A percentile compares a stretch with the other conserved stretches of the same genome.
Evolutionary conservation across 352 stramenopile genomes (phyloP).

Genomic region (Phytophthora constricta): DNA sequence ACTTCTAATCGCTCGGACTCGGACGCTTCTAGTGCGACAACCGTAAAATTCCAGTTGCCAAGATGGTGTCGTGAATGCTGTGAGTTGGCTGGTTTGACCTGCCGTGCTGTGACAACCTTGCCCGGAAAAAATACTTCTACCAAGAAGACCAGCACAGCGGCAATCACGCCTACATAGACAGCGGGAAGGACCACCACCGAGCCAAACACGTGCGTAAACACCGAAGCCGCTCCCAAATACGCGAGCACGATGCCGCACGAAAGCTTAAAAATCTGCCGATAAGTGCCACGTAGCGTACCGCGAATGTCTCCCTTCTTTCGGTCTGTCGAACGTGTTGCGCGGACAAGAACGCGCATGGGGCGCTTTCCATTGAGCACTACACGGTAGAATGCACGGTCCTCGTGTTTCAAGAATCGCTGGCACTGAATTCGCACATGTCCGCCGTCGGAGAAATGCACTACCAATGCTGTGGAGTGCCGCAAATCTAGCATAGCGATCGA

Average conservation of each 20-base stretch:
- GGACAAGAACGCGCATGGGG: constrained; percentile 62
- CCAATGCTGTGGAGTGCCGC: constrained; percentile 52
- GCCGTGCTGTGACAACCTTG: constrained; percentile 49
- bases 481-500: constrained; percentile 53
- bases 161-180: constrained; percentile 52
- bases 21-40: constrained; percentile 66
- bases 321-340: constrained; percentile 30
- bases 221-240: constrained; percentile 54
- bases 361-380: constrained; percentile 60
- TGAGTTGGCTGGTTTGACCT: constrained; percentile 18
- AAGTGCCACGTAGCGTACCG: constrained; percentile 62
- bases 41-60: constrained; percentile 69
- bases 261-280: constrained; percentile 70
- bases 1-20: constrained; percentile 51
- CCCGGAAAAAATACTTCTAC: constrained; percentile 66
- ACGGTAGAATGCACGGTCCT: constrained; percentile 57
- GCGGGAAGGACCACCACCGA: constrained; percentile 60
- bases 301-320: constrained; percentile 43
- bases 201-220: constrained; percentile 60
- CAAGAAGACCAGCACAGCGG: constrained; percentile 56
- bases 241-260: constrained; percentile 62
- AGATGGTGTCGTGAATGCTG: constrained; percentile 20
- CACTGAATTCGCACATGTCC: constrained; percentile 57
- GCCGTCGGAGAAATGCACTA: constrained; percentile 67
- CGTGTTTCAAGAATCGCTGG: constrained; percentile 49